phyloP scores from a whole-genome alignment of 371 early-diverging fungal genomes.

The Enterocytospora artemiae region DNA sequence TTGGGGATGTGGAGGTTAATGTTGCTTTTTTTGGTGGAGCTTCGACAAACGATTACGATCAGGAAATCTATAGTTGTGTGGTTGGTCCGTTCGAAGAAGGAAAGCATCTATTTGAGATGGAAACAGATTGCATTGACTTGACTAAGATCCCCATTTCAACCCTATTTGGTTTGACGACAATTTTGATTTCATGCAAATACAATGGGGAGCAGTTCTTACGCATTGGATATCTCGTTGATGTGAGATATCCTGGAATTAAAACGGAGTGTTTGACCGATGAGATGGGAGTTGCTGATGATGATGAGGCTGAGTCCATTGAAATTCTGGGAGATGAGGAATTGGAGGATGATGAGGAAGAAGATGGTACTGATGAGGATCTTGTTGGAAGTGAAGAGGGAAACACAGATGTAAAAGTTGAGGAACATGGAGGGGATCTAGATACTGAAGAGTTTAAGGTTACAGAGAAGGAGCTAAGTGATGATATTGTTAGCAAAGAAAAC shows the following conservation, averaged over 20 bases:
- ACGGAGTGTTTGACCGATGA: slow-evolving; percentile 21
- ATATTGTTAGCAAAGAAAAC: slow-evolving; percentile 1
- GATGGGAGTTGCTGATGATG: slow-evolving; percentile 15
- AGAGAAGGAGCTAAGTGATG: slow-evolving; percentile 24
- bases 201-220: slow-evolving; percentile 48
- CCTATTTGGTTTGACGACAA: slow-evolving; percentile 50
- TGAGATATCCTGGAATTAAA: slow-evolving; percentile 53
- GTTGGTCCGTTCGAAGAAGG: slow-evolving; percentile 50
- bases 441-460: slow-evolving; percentile 7
- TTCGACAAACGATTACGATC: slow-evolving; percentile 45
- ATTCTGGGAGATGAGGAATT: slow-evolving; percentile 31
- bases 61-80: slow-evolving; percentile 39
- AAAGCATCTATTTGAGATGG: slow-evolving; percentile 47
- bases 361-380: slow-evolving; percentile 44
- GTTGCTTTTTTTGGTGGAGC: slow-evolving; percentile 35
- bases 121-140: slow-evolving; percentile 38
- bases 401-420: slow-evolving; percentile 44
- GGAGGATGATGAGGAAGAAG: slow-evolving; percentile 24
- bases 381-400: slow-evolving; percentile 26
- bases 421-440: slow-evolving; percentile 60
- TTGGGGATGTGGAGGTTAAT: slow-evolving; percentile 37
- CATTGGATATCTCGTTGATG: slow-evolving; percentile 54
- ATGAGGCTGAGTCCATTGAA: slow-evolving; percentile 20
- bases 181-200: slow-evolving; percentile 41
- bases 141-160: slow-evolving; percentile 39